Conservation (phyloP, 768 basidiomycete genomes). For the Panaeolus papilionaceus region DNA sequence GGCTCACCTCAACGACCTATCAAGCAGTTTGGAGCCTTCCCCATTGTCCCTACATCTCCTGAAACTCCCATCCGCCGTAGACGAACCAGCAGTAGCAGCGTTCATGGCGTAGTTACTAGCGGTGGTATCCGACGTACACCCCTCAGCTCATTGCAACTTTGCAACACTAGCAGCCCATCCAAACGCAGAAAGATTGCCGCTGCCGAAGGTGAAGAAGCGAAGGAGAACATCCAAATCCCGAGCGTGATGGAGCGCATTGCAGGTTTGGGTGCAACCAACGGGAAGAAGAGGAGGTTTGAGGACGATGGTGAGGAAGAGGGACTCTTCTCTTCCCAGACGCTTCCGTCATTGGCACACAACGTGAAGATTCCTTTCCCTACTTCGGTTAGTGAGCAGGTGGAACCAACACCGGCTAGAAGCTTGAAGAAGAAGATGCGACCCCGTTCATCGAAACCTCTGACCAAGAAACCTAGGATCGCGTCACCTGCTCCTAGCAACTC, state of each 20-base stretch:
- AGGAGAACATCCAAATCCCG: constrained; percentile 58
- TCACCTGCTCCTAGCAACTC: background rate
- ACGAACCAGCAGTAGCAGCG: constrained; percentile 19
- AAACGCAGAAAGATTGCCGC: constrained; percentile 34
- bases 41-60: constrained; percentile 32
- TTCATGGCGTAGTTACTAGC: constrained; percentile 2
- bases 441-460: background rate
- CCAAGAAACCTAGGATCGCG: constrained; percentile 7
- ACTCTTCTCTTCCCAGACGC: background rate
- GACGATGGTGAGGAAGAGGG: constrained; percentile 40
- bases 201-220: constrained; percentile 46
- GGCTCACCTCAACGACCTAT: constrained; percentile 36
- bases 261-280: constrained; percentile 13
- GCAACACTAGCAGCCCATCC: constrained; percentile 32
- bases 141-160: constrained; percentile 27
- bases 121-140: constrained; percentile 24
- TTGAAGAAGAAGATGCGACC: constrained; percentile 12
- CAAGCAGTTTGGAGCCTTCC: constrained; percentile 32
- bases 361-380: constrained; percentile 21
- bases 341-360: background rate
- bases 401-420: constrained; percentile 1
- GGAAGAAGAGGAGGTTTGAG: constrained; percentile 48
- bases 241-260: constrained; percentile 55
- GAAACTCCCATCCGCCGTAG: constrained; percentile 30
- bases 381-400: background rate